Evolutionary conservation across 345 rosid species (phyloP).

Genomic region (Pistacia atlantica): DNA sequence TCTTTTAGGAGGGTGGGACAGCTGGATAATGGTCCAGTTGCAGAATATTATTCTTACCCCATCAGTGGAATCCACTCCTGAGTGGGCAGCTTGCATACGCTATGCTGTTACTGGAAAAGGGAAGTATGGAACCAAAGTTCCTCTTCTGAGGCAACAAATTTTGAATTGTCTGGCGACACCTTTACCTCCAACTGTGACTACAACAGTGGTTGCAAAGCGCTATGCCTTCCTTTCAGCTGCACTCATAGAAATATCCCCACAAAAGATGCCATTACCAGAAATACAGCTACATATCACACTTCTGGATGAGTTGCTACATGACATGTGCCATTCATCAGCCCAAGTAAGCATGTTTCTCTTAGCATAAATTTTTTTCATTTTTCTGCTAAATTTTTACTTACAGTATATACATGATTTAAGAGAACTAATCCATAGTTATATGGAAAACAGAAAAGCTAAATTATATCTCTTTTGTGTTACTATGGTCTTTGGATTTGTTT

Average conservation of each 20-base stretch:
- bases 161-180: conserved; percentile 81
- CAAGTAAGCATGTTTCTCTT: conserved; percentile 59
- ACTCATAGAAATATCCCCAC: conserved; percentile 84
- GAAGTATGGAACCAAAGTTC: conserved; percentile 77
- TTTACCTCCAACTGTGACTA: conserved; percentile 78
- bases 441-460: background rate
- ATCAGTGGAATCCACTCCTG: conserved; percentile 92
- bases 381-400: background rate
- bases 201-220: conserved; percentile 89
- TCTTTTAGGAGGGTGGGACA: conserved; percentile 79
- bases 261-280: conserved; percentile 78
- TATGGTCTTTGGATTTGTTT: background rate
- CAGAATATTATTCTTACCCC: conserved; percentile 81
- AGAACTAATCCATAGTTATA: background rate
- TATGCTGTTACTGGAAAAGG: conserved; percentile 99
- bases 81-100: conserved; percentile 98
- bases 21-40: conserved; percentile 87
- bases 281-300: conserved; percentile 66
- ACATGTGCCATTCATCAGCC: conserved; percentile 96
- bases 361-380: background rate
- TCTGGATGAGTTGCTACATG: conserved; percentile 73
- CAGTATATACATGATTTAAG: background rate
- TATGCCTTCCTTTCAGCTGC: conserved; percentile 95
- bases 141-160: conserved; percentile 76
- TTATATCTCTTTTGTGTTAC: background rate